These are phyloP conservation scores for Thozetella sp. DNA, from an alignment of 495 filamentous ascomycete species.

Conservation along the genomic window DNA sequence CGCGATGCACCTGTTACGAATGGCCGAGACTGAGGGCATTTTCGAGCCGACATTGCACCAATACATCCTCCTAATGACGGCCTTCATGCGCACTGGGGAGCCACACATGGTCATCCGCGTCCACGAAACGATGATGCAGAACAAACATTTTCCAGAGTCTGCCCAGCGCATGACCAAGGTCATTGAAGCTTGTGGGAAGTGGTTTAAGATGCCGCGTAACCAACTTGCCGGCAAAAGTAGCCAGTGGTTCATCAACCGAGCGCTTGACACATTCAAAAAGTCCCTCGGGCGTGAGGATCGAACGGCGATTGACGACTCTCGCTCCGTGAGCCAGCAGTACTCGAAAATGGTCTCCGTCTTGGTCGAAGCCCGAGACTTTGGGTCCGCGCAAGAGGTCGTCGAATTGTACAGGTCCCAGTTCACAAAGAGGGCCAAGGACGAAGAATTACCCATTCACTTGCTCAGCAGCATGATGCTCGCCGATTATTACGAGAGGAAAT, in stretches of 20 bases:
- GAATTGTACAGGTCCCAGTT: conserved; percentile 47
- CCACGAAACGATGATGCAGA: conserved; percentile 29
- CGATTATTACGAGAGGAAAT: conserved; percentile 54
- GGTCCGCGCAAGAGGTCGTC: conserved; percentile 57
- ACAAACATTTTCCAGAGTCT: conserved; percentile 25
- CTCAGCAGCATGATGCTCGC: conserved; percentile 67
- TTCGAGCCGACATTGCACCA: conserved; percentile 67
- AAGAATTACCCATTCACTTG: conserved; percentile 53
- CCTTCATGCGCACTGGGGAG: conserved; percentile 34
- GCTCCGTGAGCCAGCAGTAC: conserved; percentile 54
- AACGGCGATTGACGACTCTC: conserved; percentile 15
- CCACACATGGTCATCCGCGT: conserved; percentile 28
- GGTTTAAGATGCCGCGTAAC: conserved; percentile 21
- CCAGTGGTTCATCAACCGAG: conserved; percentile 18
- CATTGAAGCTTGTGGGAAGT: conserved; percentile 33
- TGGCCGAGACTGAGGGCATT: conserved; percentile 56
- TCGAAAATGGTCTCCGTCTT: conserved; percentile 61
- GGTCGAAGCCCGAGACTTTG: conserved; percentile 54
- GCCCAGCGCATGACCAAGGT: conserved; percentile 28
- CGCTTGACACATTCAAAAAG: conserved; percentile 24
- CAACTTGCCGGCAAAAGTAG: conserved; percentile 18
- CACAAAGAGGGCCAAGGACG: conserved; percentile 20
- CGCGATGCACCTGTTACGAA: conserved; percentile 66
- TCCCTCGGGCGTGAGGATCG: conserved; percentile 10
- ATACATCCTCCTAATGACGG: conserved; percentile 27